Base-by-base conservation (phyloP, 2,329 filamentous ascomycete species). In the Pseudocercospora cruenta region DNA sequence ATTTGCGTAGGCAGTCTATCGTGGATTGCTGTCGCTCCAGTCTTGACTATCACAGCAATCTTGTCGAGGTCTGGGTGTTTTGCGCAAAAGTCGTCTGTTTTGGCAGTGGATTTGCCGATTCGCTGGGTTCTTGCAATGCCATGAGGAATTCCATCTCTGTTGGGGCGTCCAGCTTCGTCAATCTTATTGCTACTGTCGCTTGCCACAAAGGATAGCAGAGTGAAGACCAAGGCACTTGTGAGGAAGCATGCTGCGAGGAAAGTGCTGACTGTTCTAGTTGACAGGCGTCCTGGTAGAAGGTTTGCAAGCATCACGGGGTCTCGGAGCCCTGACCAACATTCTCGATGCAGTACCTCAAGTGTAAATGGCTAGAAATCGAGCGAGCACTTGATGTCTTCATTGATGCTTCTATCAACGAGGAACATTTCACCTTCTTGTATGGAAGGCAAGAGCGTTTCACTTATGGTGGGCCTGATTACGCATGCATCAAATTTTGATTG, bases 31-130 rank as follows among this genome's bases (percentile, higher is more conserved):
- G 84, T 84, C 12, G 85, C 85, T 61, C 85, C 86, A 1, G 86
- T 88, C 71, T 85, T 84, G 63, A 88, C 75, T 12, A 86, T 77
- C 26, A 88, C 80, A 68, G 86, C 83, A 60, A 87, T 74, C 69
- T 87, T 79, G 3, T 83, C 78, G 1, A 78, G 64, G 16, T 66
- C 59, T 55, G 57, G 62, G 54, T 55, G 54, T 33, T 21, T 16
- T 10, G 43, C 43, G 47, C 62, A 64, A 19, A 53, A 60, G 2
- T 53, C 31, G 47, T 60, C 28, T 28, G 24, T 22, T 14, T 22
- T 31, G 54, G 21, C 33, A 14, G 9, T 57, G 14, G 54, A 28
- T 7, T 58, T 58, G 12, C 28, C 54, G 12, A 58, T 58, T 21
- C 33, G 19, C 28, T 58, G 24, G 19, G 54, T 57, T 49, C 45